Base-by-base conservation (phyloP, 1,284 basidiomycete species). In the Naganishia sp. region DNA sequence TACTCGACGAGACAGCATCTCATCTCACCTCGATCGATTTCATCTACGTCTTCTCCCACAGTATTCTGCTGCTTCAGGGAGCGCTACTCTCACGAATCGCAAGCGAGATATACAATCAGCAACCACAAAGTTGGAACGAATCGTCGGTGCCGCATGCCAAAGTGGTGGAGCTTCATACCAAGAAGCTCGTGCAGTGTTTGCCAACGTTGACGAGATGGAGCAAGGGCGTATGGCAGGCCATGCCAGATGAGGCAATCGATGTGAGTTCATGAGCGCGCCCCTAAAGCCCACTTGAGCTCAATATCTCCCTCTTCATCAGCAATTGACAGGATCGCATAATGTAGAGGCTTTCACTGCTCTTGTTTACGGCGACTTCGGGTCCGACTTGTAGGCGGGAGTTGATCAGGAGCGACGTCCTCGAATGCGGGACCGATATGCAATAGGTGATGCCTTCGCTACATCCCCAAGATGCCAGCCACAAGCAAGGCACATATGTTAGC, bases 171-270 rank as follows among this genome's bases (percentile, higher is more conserved):
- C 60, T 65, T 48, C 67, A 53, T 18, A 23, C 64, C 31, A 72
- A 67, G 46, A 70, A 75, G 55, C 61, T 78, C 52, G 79, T 75
- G 10, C 75, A 79, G 57, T 76, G 75, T 68, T 69, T 80, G 48
- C 76, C 78, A 21, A 73, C 65, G 31, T 69, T 79, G 42, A 77
- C 74, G 57, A 63, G 65, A 18, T 80, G 77, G 78, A 71, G 72
- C 16, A 73, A 75, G 56, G 70, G 71, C n/a, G 74, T 79, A 3
- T 80, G 78, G 78, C 76, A 77, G 61, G 75, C 72, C 11, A 65
- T 78, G 10, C 79, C 79, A 6, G 79, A 78, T 66, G 71, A 70
- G 50, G 77, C 77, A 10, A 72, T 80, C 13, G 79, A 79, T 71
- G 74, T 76, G 67, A 72, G 75, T 44, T 45, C 4, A 28, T 18